Evolutionary conservation across 2,329 filamentous ascomycete species (phyloP).

Genomic region (Trichoderma oligosporum): DNA sequence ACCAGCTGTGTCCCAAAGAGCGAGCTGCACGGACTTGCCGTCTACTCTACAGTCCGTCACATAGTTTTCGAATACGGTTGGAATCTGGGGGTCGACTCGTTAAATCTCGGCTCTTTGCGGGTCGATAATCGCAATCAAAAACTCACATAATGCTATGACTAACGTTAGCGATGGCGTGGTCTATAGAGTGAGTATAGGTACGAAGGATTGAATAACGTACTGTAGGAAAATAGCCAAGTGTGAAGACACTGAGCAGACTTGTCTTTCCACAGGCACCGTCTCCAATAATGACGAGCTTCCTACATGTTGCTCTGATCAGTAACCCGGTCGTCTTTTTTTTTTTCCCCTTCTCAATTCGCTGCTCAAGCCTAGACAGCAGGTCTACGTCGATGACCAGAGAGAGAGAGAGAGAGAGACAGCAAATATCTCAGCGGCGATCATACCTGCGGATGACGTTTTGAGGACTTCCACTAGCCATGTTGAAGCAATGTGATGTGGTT

Average conservation of each 20-base stretch:
- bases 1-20: constrained; percentile 98
- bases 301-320: constrained; percentile 37
- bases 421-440: constrained; percentile 24
- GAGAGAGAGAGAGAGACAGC: background rate
- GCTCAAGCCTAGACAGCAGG: background rate
- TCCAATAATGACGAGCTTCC: constrained; percentile 95
- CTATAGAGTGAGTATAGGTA: background rate
- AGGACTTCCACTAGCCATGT: constrained; percentile 44
- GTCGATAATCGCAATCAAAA: background rate
- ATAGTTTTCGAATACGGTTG: constrained; percentile 98
- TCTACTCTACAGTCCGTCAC: constrained; percentile 98
- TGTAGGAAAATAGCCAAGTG: constrained; percentile 93
- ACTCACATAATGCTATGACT: constrained; percentile 58
- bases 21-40: constrained; percentile 96
- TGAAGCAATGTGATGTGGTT: constrained; percentile 23
- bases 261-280: constrained; percentile 99
- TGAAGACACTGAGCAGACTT: constrained; percentile 94
- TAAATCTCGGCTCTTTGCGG: constrained; percentile 23
- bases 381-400: background rate
- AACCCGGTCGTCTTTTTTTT: background rate
- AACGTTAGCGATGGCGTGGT: constrained; percentile 29
- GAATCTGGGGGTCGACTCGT: constrained; percentile 53
- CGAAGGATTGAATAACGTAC: constrained; percentile 57
- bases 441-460: constrained; percentile 66
- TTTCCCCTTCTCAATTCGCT: background rate